Percentiles rank a stretch among this genome's conserved stretches.
These are phyloP conservation scores for Trichopus zeylanicus DNA, from an alignment of 116 monocot species.

Conservation along the genomic window DNA sequence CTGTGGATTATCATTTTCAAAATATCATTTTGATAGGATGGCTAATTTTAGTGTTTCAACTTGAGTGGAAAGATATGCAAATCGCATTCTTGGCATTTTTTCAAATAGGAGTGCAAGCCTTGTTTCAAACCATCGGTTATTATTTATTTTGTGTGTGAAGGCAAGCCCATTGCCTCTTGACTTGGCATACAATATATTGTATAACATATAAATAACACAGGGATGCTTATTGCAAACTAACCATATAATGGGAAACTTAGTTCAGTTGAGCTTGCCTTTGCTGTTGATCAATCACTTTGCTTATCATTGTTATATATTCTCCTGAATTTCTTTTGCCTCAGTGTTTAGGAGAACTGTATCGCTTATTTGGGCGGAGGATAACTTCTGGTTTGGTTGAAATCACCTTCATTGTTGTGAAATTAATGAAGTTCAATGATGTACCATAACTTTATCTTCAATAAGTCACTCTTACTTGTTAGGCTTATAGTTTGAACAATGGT, in stretches of 20 bases:
- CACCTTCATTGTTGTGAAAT: constrained; percentile 61
- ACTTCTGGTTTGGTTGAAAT: constrained; percentile 93
- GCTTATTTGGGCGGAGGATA: constrained; percentile 81
- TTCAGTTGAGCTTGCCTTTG: background rate
- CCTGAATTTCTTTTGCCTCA: constrained; percentile 29
- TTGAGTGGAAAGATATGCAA: too few species aligned
- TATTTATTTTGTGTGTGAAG: too few species aligned
- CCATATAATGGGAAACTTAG: background rate
- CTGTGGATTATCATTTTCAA: too few species aligned
- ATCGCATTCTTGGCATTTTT: too few species aligned
- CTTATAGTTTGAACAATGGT: background rate
- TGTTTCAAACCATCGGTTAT: too few species aligned
- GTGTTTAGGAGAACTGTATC: constrained; percentile 91
- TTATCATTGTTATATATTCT: background rate
- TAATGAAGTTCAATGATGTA: constrained; percentile 94
- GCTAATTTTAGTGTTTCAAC: too few species aligned
- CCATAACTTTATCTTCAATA: background rate
- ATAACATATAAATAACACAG: background rate
- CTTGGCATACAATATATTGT: background rate
- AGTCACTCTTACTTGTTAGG: background rate
- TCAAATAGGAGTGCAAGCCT: too few species aligned
- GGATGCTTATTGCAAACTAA: background rate
- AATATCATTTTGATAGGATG: too few species aligned
- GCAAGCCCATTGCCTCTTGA: too few species aligned
- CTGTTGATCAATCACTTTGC: background rate